Conservation (phyloP, 1,284 basidiomycete species). For the Cystobasidium pallidum region DNA sequence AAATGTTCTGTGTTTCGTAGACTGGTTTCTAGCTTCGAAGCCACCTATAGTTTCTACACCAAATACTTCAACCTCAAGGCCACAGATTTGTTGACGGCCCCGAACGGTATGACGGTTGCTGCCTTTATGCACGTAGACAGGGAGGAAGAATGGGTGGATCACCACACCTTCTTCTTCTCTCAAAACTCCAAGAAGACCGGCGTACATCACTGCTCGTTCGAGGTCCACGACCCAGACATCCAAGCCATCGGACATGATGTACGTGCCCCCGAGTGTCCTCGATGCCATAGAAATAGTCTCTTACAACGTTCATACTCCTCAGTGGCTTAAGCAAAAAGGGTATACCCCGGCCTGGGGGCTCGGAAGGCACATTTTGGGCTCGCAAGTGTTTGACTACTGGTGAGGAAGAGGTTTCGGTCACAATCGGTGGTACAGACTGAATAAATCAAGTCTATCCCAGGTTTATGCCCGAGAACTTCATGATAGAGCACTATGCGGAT, state of each 20-base stretch:
- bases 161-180: constrained; percentile 51
- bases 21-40: constrained; percentile 44
- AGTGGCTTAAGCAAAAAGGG: constrained; percentile 48
- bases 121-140: constrained; percentile 50
- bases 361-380: constrained; percentile 50
- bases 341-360: constrained; percentile 50
- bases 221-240: constrained; percentile 48
- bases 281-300: neutral
- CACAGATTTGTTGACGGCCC: constrained; percentile 48
- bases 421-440: too few species aligned
- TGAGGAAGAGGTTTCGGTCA: neutral
- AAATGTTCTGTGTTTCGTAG: constrained; percentile 5
- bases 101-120: constrained; percentile 44
- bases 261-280: neutral
- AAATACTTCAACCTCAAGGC: constrained; percentile 50
- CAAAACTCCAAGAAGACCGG: constrained; percentile 42
- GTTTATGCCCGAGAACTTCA: constrained; percentile 48
- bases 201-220: constrained; percentile 49
- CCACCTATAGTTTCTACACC: constrained; percentile 48
- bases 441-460: neutral
- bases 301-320: neutral
- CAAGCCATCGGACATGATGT: constrained; percentile 48
- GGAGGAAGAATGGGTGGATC: constrained; percentile 50
- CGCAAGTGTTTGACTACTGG: constrained; percentile 52
- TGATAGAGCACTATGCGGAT: constrained; percentile 51